Base-by-base conservation (phyloP, 371 early-diverging fungal genomes). In the Mucor irregularis region DNA sequence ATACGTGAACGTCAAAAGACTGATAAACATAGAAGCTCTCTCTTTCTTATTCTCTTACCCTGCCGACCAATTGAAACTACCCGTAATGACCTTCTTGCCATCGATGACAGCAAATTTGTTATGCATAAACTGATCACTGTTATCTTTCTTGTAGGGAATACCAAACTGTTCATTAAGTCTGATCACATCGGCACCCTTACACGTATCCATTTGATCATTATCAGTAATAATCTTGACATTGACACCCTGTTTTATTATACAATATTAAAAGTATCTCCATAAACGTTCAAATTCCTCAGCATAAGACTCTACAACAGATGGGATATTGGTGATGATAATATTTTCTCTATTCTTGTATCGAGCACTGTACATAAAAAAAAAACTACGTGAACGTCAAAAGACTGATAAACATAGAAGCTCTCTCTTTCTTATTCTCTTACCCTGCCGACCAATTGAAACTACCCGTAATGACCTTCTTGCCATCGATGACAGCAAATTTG, bases 21-120 rank as follows among this genome's bases (percentile, higher is more conserved):
- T 31, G 31, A 11, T 31, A 5, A 31, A 7, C 31, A 11, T 11
- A 49, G 9, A 47, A 30, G 13, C 2, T n/a, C 5, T 0, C 13
- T 35, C 40, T 45, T 37, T 25, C 17, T 14, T 25, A n/a, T 33
- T 37, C 5, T 54, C 61, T 64, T 68, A 76, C 80, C 67, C 71
- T 28, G 64, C 66, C 35, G 76, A 74, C 80, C 80, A 79, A 49
- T 79, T 79, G 60, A 74, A 79, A 33, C 75, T 74, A 21, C 80
- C 80, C 14, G 74, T 79, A 35, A 76, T 62, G 17, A 79, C 64
- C 2, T 61, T 69, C 25, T 65, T 73, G 11, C 50, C 49, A 56
- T 87, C 87, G 42, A 85, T 73, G 11, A 87, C 73, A 11, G 81
- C 83, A 71, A 87, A 87, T 62, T 86, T 87, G 51, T 85, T 79